A percentile compares a stretch with the other conserved stretches of the same genome.
Conservation (phyloP, 1,284 basidiomycete species). For the Grifola frondosa region DNA sequence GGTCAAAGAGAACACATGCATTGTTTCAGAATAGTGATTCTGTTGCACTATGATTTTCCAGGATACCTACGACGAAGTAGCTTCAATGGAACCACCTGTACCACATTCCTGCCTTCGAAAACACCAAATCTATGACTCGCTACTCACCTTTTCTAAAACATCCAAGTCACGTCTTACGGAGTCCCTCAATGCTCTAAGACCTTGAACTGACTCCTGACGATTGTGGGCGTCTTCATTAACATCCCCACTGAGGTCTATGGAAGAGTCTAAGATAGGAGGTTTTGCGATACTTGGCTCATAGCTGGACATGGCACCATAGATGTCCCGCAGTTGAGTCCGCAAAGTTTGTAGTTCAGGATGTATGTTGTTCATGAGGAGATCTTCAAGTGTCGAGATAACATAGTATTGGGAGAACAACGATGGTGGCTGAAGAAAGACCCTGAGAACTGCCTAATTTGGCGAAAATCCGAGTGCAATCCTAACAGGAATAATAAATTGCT, state of each 20-base stretch:
- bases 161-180: conserved; percentile 48
- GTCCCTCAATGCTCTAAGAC: conserved; percentile 51
- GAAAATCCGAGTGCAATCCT: no score
- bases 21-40: conserved; percentile 1
- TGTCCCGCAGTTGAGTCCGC: conserved; percentile 34
- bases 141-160: conserved; percentile 51
- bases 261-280: conserved; percentile 59
- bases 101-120: no score
- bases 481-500: no score
- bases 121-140: no score
- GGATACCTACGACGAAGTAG: neutral
- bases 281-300: conserved; percentile 43
- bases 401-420: no score
- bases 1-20: no score
- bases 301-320: conserved; percentile 43
- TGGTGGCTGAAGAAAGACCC: no score
- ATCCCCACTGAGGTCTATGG: conserved; percentile 35
- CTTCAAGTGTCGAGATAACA: no score
- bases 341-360: conserved; percentile 43
- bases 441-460: no score
- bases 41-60: neutral
- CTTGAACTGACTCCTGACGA: conserved; percentile 45
- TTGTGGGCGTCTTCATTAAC: conserved; percentile 39
- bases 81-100: neutral
- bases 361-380: no score